phyloP scores from a whole-genome alignment of 768 basidiomycete species.

The Termitomyces sp. region DNA sequence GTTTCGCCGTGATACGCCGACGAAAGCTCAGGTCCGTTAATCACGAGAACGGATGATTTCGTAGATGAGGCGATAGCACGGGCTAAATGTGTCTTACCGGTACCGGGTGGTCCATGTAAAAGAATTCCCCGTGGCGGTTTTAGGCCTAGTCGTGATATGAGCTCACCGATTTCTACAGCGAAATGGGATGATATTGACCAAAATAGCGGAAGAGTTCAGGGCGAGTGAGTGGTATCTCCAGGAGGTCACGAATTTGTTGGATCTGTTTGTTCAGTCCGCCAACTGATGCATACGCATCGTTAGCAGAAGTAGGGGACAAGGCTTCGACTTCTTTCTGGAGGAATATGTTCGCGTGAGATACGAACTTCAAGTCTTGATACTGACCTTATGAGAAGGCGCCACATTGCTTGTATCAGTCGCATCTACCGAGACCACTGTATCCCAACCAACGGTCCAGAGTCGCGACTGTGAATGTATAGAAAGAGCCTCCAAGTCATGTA shows the following conservation, averaged over 20 bases:
- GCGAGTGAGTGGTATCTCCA: constrained; percentile 81
- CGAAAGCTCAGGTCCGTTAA: constrained; percentile 93
- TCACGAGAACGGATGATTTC: constrained; percentile 80
- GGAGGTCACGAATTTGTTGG: constrained; percentile 73
- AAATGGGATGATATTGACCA: constrained; percentile 35
- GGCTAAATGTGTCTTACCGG: constrained; percentile 96
- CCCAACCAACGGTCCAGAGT: constrained; percentile 68
- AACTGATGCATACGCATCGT: constrained; percentile 72
- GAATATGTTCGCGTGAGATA: constrained; percentile 12
- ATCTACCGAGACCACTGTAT: constrained; percentile 47
- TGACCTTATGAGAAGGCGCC: constrained; percentile 30
- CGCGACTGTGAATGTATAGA: constrained; percentile 33
- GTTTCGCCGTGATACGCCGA: constrained; percentile 98
- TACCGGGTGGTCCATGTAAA: constrained; percentile 93
- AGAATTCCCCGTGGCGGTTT: constrained; percentile 95
- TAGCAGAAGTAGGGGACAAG: constrained; percentile 32
- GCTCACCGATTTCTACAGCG: background rate
- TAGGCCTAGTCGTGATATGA: constrained; percentile 44
- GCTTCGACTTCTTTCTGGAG: constrained; percentile 42
- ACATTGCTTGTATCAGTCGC: constrained; percentile 23
- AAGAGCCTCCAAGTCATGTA: constrained; percentile 37
- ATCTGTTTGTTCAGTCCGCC: constrained; percentile 91
- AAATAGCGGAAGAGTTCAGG: constrained; percentile 79
- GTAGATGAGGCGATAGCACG: constrained; percentile 90
- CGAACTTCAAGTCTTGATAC: background rate